phyloP scores from a whole-genome alignment of 345 rosid genomes.

The Lagerstroemia speciosa region DNA sequence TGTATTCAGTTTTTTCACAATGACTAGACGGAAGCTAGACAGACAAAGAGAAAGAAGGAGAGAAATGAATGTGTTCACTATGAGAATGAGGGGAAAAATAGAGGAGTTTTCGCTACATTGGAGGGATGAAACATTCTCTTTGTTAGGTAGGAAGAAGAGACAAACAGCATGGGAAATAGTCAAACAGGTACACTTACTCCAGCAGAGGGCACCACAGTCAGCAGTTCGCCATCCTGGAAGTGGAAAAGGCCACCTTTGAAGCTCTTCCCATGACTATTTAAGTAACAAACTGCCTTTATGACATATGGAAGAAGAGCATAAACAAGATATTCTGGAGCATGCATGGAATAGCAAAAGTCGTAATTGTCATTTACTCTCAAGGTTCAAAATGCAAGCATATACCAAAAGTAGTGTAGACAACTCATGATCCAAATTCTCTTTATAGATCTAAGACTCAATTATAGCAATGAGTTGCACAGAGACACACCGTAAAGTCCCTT shows the following conservation, averaged over 20 bases:
- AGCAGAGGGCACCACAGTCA: conserved; percentile 45
- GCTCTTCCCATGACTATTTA: conserved; percentile 57
- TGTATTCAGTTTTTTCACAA: background rate
- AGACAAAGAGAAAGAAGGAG: background rate
- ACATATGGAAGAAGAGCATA: conserved; percentile 14
- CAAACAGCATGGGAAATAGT: background rate
- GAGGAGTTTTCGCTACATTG: background rate
- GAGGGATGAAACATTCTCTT: background rate
- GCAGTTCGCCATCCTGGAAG: conserved; percentile 75
- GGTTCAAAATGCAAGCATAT: background rate
- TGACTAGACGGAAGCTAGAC: too few species aligned
- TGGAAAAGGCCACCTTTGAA: conserved; percentile 79
- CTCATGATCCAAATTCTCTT: background rate
- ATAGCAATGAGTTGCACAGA: background rate
- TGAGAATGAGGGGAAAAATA: background rate
- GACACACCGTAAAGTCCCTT: conserved; percentile 59
- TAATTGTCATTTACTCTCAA: background rate
- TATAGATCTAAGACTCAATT: background rate
- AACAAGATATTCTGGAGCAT: conserved; percentile 4
- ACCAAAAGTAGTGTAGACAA: background rate
- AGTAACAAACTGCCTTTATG: conserved; percentile 87
- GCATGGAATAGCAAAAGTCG: background rate
- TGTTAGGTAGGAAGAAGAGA: background rate
- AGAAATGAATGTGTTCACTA: background rate
- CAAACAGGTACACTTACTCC: conserved; percentile 46